Evolutionary conservation across 768 basidiomycete genomes (phyloP).

Genomic region (Tylopilus sp.): DNA sequence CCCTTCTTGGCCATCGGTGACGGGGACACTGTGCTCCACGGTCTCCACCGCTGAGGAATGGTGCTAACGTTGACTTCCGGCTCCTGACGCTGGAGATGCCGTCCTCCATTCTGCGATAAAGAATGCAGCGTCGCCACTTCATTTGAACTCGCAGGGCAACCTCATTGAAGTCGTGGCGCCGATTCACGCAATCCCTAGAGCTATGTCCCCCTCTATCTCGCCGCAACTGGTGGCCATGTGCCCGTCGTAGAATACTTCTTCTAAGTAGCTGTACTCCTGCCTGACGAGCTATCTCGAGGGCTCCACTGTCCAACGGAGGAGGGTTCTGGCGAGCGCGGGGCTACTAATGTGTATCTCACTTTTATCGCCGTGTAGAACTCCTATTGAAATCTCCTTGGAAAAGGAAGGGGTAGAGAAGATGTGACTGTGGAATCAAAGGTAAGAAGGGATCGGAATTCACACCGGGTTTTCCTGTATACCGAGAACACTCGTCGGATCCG

Average conservation of each 20-base stretch:
- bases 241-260: not conserved
- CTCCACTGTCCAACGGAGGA: not conserved
- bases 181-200: not conserved
- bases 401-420: too few species aligned
- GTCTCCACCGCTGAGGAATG: not conserved
- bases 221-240: not conserved
- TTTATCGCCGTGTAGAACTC: too few species aligned
- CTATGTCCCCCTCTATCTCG: not conserved
- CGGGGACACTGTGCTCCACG: too few species aligned
- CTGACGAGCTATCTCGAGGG: not conserved
- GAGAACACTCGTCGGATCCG: too few species aligned
- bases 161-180: not conserved
- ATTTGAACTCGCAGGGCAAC: not conserved
- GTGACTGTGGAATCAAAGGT: too few species aligned
- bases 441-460: too few species aligned
- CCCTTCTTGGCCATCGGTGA: too few species aligned
- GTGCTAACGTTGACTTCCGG: not conserved
- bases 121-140: not conserved
- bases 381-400: too few species aligned
- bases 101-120: not conserved
- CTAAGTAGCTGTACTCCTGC: not conserved
- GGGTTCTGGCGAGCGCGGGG: too few species aligned
- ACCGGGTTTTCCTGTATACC: too few species aligned
- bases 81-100: not conserved
- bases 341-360: too few species aligned